Percentiles rank a stretch among this genome's conserved stretches.
Evolutionary conservation across 257 asterid species (phyloP).

Genomic region (Galeopsis tetrahit): DNA sequence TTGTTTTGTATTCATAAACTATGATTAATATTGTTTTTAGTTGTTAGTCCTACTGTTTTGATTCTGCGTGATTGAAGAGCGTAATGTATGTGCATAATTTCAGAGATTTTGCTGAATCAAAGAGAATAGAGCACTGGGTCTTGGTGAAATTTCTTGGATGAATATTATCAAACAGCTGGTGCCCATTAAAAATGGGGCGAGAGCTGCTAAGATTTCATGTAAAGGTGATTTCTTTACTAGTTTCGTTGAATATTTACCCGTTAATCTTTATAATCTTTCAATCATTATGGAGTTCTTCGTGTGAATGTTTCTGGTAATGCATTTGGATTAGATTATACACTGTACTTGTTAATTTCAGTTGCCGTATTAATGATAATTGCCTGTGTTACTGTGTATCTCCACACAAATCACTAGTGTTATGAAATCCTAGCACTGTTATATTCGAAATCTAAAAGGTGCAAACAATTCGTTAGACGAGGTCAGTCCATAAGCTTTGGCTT

Average conservation of each 20-base stretch:
- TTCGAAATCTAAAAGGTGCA: not conserved
- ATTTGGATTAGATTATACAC: not conserved
- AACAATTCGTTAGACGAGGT: too few relatives aligned
- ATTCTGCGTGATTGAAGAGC: slow-evolving; percentile 16
- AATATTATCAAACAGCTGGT: slow-evolving; percentile 59
- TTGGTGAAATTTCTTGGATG: slow-evolving; percentile 51
- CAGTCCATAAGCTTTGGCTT: too few relatives aligned
- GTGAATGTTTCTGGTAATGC: not conserved
- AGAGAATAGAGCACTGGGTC: slow-evolving; percentile 18
- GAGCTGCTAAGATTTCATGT: slow-evolving; percentile 45
- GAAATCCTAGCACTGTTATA: not conserved
- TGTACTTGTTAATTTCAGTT: not conserved
- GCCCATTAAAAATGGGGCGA: slow-evolving; percentile 42
- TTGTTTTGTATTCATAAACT: slow-evolving; percentile 6
- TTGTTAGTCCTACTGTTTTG: not conserved
- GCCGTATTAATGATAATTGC: not conserved
- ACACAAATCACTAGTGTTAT: not conserved
- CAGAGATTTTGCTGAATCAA: slow-evolving; percentile 29
- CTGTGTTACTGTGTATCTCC: not conserved
- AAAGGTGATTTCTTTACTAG: slow-evolving; percentile 49
- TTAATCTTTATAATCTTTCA: slow-evolving; percentile 5
- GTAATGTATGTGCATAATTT: slow-evolving; percentile 26
- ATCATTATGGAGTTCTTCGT: not conserved
- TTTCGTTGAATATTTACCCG: not conserved
- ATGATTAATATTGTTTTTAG: not conserved